Evolutionary conservation across 441 rosid genomes (phyloP), one percentile per base, ranked within the genome.

Genomic region (Geranium incanum): DNA sequence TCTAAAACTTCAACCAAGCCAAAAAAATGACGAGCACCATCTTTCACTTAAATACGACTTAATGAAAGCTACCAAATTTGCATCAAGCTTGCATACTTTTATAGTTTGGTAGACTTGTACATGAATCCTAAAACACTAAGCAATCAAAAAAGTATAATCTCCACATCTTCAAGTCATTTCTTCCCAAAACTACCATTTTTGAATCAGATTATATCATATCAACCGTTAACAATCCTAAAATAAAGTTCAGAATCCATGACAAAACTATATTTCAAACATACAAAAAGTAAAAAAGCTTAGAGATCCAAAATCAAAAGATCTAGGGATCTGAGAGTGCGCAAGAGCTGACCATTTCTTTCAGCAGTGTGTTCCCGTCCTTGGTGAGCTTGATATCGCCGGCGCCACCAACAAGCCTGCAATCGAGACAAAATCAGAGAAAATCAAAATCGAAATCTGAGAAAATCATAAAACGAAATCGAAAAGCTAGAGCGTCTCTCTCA

Each of bases 321-420:
- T 76, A 68, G 69, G 60, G 19, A 39, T 69, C 37, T 39, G 0
- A 21, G 15, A 38, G 36, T 9, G 28, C 3, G 6, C 18, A 33
- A 28, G 48, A 13, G 52, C 81, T 45, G 50, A 89, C 99, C 99
- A 94, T 94, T 84, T 94, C 99, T 74, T 94, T 94, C 76, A 94
- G 74, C 52, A 94, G 94, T n/a, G 96, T 92, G 83, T 94, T 94
- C 0, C 97, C 97, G 37, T 94, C 99, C 82, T 92, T 94, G 28
- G 99, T 94, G 41, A 94, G 90, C 83, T 94, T 94, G 73, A 94
- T 90, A 78, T 94, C 99, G 38, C 97, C 97, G 0, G 99, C 92
- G 7, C 99, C 99, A 71, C 97, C 97, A 75, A 94, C 97, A 76
- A 94, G 97, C 96, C 98, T 92, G 45, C 18, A 74, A 33, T 3